Evolutionary conservation across 495 filamentous ascomycete species (phyloP).

Genomic region (Lophiostoma macrostomum): DNA sequence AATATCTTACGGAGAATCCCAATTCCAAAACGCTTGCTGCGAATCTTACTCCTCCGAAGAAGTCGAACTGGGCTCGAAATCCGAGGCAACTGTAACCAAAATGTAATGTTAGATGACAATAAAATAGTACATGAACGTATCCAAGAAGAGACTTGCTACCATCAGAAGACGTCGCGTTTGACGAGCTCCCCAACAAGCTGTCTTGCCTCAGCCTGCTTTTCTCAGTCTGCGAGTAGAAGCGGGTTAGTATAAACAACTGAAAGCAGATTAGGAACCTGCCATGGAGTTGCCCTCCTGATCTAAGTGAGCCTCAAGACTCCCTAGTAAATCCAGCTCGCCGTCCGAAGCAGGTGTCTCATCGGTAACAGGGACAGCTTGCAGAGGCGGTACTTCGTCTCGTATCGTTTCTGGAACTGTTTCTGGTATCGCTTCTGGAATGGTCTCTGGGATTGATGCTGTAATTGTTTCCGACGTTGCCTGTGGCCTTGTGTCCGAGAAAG

Average conservation of each 20-base stretch:
- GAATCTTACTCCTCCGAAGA: no score
- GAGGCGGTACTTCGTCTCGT: background rate
- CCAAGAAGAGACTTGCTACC: background rate
- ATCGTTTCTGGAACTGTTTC: background rate
- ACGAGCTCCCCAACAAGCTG: background rate
- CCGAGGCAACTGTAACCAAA: no score
- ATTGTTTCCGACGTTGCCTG: no score
- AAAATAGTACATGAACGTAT: background rate
- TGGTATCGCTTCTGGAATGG: no score
- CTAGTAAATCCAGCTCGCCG: conserved; percentile 43
- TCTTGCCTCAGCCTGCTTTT: background rate
- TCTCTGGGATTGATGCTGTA: no score
- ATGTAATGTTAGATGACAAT: background rate
- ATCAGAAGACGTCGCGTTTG: background rate
- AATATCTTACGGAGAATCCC: no score
- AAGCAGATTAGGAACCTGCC: conserved; percentile 7
- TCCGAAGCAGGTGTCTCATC: conserved; percentile 35
- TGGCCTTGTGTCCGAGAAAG: no score
- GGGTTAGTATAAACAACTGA: background rate
- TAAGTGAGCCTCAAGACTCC: conserved; percentile 43
- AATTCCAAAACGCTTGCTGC: no score
- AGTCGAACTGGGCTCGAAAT: no score
- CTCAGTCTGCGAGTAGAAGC: background rate
- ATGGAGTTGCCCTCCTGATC: conserved; percentile 29
- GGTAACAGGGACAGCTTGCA: background rate